Percentiles rank a stretch among this genome's conserved stretches.
phyloP scores from a whole-genome alignment of 148 eudicot species.

The Chenopodium formosanum region DNA sequence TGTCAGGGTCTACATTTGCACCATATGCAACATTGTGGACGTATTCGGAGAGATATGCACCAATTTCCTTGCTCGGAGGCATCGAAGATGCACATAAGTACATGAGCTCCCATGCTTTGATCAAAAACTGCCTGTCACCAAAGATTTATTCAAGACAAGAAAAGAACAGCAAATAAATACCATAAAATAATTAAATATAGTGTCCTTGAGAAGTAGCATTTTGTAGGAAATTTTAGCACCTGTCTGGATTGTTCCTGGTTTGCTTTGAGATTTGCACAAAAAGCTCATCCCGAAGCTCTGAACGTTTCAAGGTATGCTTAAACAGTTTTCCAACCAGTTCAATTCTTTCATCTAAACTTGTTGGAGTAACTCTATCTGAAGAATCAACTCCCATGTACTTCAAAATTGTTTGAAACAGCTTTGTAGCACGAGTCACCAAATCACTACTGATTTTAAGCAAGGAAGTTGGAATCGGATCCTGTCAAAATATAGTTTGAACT shows the following conservation, averaged over 20 bases:
- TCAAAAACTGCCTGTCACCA: slow-evolving; percentile 57
- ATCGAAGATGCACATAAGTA: slow-evolving; percentile 96
- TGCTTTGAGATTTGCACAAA: slow-evolving; percentile 95
- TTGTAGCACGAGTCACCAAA: slow-evolving; percentile 72
- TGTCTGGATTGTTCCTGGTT: slow-evolving; percentile 90
- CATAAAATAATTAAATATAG: background rate
- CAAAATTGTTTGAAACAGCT: slow-evolving; percentile 84
- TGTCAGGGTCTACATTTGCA: slow-evolving; percentile 60
- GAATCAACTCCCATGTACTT: slow-evolving; percentile 95
- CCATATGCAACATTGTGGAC: slow-evolving; percentile 81
- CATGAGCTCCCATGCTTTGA: slow-evolving; percentile 97
- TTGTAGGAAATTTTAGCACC: slow-evolving; percentile 35
- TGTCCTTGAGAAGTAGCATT: background rate
- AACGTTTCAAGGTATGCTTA: slow-evolving; percentile 90
- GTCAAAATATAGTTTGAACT: slow-evolving; percentile 29
- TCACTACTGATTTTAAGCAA: slow-evolving; percentile 80
- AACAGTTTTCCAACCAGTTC: slow-evolving; percentile 82
- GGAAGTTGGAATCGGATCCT: slow-evolving; percentile 98
- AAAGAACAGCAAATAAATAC: slow-evolving; percentile 10
- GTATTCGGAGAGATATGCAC: slow-evolving; percentile 89
- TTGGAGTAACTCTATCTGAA: slow-evolving; percentile 59
- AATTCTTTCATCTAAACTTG: slow-evolving; percentile 83
- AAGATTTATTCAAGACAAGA: slow-evolving; percentile 23
- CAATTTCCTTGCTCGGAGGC: slow-evolving; percentile 99
- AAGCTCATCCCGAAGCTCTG: slow-evolving; percentile 95